These are phyloP conservation scores for Tricholoma sp. DNA, from an alignment of 768 basidiomycete species.

Conservation along the genomic window DNA sequence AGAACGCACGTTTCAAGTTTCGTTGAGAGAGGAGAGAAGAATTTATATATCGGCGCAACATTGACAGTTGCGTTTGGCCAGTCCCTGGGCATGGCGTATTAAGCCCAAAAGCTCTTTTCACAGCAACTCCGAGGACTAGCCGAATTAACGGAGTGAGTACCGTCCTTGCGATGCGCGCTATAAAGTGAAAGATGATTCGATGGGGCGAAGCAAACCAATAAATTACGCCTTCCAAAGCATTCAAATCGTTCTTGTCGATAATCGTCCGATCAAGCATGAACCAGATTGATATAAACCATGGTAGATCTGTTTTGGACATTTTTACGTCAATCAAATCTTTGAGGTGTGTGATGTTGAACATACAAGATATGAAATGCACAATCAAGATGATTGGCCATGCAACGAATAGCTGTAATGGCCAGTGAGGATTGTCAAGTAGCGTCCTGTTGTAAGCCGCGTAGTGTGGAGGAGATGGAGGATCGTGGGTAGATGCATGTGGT, in stretches of 20 bases:
- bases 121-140: constrained; percentile 31
- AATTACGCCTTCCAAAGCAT: constrained; percentile 31
- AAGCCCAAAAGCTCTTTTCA: constrained; percentile 37
- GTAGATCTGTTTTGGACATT: constrained; percentile 26
- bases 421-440: constrained; percentile 24
- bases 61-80: constrained; percentile 24
- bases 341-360: background rate
- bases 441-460: constrained; percentile 38
- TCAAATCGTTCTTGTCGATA: constrained; percentile 24
- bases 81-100: constrained; percentile 21
- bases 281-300: constrained; percentile 36
- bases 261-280: constrained; percentile 30
- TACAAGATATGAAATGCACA: constrained; percentile 31
- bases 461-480: constrained; percentile 28
- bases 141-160: constrained; percentile 32
- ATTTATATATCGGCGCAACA: constrained; percentile 35
- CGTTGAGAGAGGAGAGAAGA: constrained; percentile 29
- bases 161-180: constrained; percentile 35
- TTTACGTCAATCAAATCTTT: background rate
- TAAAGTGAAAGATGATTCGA: constrained; percentile 34
- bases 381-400: constrained; percentile 34
- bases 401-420: constrained; percentile 28
- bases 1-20: constrained; percentile 31
- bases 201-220: constrained; percentile 37
- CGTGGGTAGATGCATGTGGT: constrained; percentile 41